Evolutionary conservation across 441 rosid species (phyloP), one percentile per base, ranked within the genome.

Genomic region (Pelargonium fulgidum): DNA sequence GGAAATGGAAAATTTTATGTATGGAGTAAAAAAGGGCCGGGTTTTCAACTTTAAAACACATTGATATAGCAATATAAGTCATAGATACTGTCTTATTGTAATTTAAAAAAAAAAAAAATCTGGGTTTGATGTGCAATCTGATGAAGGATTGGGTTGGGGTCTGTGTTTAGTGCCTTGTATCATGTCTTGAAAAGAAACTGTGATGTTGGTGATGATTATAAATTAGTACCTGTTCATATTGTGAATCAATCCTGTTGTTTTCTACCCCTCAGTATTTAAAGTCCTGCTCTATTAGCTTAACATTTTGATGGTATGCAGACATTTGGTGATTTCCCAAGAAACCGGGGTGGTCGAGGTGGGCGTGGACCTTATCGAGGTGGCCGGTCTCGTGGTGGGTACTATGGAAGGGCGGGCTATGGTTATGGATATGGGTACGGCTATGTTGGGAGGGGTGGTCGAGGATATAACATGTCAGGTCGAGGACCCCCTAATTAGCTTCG

Each of bases 351-450:
- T 41, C 73, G 79, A 70, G 81, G 82, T 69, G 80, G 83, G 3
- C 72, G 76, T 47, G 85, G 81, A 63, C 73, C 73, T 45, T 42
- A 12, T 59, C 73, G 73, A 20, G 85, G 85, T 47, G 81, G 85
- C 24, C 73, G 81, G 24, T 58, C 70, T 36, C 80, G 76, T 3
- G 78, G 81, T 54, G 69, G 64, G 36, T 76, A 75, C 62, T 29
- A 75, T 1, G 78, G 85, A 58, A 73, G 83, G 66, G 59, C 20
- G 19, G 17, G 59, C 17, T 5, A 52, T 7, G 59, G 59, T 14
- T 29, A 29, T 29, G 50, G 50, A 0, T 45, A 45, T 45, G 80
- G 82, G 29, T 76, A 77, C 20, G 75, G 78, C 47, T 69, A 73
- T 26, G 77, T 12, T 1, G 70, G 75, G 47, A 50, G 81, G 44